Base-by-base conservation (phyloP, 768 basidiomycete genomes). In the Leccinum imitatum region DNA sequence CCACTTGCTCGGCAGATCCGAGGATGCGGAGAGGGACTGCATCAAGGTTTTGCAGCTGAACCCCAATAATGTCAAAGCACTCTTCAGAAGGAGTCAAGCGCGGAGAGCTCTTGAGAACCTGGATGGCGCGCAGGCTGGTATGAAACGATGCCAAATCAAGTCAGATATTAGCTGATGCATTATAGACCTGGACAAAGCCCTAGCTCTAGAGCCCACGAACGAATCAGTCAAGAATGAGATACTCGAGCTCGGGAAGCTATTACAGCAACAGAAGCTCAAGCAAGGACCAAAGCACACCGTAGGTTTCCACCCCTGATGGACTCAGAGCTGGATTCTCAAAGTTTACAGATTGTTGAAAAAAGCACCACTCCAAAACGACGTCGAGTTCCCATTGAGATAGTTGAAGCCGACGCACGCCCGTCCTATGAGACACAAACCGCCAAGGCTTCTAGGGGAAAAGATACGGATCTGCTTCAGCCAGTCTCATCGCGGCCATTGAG, bases 11-110 rank as follows among this genome's bases (percentile, higher is more conserved):
- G 13, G 6, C 59, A 94, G 93, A 69, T 79, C 84, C 64, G 82
- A 87, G 69, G 93, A 95, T 74, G 90, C 89, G 17, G 87, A 90
- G 66, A 75, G 90, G 58, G 93, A 96, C 69, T 94, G 93, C 67
- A 82, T 83, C 1, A 82, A 78, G 6, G 89, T 85, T 1, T 73
- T 96, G 31, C 63, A 63, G 2, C 70, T 91, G 23, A 83, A 78
- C 53, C 59, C 75, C 6, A 76, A 76, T 27, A 94, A 91, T 66
- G 84, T 87, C 25, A 96, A 96, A 64, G 94, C 87, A 0, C 68
- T 90, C 35, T 96, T 90, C 68, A 78, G 94, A 60, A 78, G 93
- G 67, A 88, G 82, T 0, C 87, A 95, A 70, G 92, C 93, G 2
- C 77, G 88, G 48, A 71, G 79, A 13, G 85, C 76, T 4, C 66